Conservation (phyloP, 2,329 filamentous ascomycete species). For the Penicillium concentricum region DNA sequence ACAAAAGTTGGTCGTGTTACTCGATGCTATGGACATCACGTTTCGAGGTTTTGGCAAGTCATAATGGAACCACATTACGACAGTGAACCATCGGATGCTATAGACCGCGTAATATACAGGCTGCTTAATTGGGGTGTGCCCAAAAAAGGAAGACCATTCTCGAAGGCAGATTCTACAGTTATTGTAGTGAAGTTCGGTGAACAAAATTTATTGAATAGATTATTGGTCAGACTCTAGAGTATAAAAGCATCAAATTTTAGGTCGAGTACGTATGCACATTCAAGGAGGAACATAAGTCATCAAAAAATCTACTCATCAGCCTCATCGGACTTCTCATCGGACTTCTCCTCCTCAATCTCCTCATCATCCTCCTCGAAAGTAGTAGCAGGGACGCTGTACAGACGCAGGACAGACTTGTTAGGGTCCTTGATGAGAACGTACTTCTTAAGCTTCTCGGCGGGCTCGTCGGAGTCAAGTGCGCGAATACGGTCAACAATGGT, state of each 20-base stretch:
- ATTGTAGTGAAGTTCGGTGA: no score
- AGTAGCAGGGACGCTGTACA: conserved; percentile 85
- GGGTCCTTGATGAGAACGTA: conserved; percentile 74
- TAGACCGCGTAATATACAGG: not conserved
- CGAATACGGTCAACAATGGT: conserved; percentile 85
- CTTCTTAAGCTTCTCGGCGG: conserved; percentile 45
- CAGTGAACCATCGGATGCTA: no score
- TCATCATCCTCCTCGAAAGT: conserved; percentile 90
- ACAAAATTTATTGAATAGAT: not conserved
- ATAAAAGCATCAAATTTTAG: conserved; percentile 13
- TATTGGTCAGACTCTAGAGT: conserved; percentile 6
- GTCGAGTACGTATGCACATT: conserved; percentile 20
- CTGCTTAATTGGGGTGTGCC: not conserved
- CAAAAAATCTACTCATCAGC: conserved; percentile 41
- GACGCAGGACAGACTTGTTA: conserved; percentile 89
- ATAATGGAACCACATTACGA: not conserved
- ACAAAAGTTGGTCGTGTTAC: not conserved
- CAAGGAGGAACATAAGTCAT: conserved; percentile 13
- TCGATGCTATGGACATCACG: not conserved
- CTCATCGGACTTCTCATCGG: conserved; percentile 55
- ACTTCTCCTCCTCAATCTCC: conserved; percentile 52
- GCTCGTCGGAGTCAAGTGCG: conserved; percentile 42
- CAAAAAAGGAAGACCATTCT: not conserved
- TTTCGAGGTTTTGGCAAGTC: not conserved
- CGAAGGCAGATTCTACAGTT: not conserved